Evolutionary conservation across 1,284 basidiomycete species (phyloP).

Genomic region (Puccinia novopanici): DNA sequence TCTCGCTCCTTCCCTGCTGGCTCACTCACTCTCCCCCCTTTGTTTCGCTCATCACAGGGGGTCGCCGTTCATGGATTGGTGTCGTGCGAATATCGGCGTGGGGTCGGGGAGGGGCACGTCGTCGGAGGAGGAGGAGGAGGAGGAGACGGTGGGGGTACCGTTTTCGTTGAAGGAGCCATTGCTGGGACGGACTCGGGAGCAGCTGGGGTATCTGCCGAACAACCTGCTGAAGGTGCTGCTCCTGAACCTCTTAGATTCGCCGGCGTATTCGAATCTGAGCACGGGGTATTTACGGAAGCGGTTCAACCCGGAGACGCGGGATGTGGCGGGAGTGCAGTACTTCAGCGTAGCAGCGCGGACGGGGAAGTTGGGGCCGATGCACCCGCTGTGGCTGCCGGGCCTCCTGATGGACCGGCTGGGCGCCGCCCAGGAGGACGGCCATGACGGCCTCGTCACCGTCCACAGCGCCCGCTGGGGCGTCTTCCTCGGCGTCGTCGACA

Average conservation of each 20-base stretch:
- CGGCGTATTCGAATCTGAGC: constrained; percentile 93
- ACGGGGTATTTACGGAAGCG: constrained; percentile 77
- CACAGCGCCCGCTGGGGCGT: constrained; percentile 89
- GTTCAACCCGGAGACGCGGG: constrained; percentile 89
- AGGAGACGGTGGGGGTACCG: too few species aligned
- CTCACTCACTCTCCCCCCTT: background rate
- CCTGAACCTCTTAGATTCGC: constrained; percentile 90
- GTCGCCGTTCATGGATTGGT: constrained; percentile 49
- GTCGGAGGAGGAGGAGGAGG: constrained; percentile 5
- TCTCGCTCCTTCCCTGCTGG: background rate
- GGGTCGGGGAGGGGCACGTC: background rate
- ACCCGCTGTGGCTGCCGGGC: constrained; percentile 96
- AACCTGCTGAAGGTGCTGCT: constrained; percentile 81
- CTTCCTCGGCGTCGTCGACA: constrained; percentile 80
- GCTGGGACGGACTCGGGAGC: constrained; percentile 4
- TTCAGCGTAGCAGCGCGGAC: constrained; percentile 83
- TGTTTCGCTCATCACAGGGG: constrained; percentile 13
- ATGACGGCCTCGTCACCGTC: constrained; percentile 90
- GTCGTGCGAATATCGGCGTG: constrained; percentile 49
- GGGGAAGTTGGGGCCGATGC: constrained; percentile 71
- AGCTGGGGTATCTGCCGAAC: constrained; percentile 62
- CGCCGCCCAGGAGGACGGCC: constrained; percentile 73
- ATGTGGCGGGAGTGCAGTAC: constrained; percentile 79
- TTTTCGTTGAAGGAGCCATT: constrained; percentile 47
- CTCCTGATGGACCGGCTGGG: constrained; percentile 76